A percentile compares a stretch with the other conserved stretches of the same genome.
Evolutionary conservation across 495 filamentous ascomycete genomes (phyloP).

Genomic region (Paragyromitra xinjiangensis): DNA sequence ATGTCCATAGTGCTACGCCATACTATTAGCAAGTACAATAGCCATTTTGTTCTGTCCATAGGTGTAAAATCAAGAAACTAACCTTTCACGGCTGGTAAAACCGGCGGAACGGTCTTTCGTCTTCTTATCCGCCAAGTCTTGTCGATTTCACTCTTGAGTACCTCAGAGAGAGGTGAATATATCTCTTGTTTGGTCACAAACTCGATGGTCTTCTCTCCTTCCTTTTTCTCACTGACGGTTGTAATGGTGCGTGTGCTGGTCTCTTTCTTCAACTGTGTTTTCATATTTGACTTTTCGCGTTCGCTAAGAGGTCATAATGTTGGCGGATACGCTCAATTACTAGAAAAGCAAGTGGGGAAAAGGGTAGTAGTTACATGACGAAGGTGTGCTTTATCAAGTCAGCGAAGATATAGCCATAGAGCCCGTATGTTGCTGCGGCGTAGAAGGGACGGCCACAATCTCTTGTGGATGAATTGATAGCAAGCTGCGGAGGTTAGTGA

Average conservation of each 20-base stretch:
- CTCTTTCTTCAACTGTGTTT: slow-evolving; percentile 71
- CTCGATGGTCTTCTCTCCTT: slow-evolving; percentile 78
- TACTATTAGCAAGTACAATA: background rate
- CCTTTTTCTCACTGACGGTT: slow-evolving; percentile 73
- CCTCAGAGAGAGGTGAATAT: slow-evolving; percentile 66
- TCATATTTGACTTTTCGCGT: slow-evolving; percentile 78
- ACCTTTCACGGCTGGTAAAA: slow-evolving; percentile 54
- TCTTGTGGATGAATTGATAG: slow-evolving; percentile 76
- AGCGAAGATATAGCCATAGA: slow-evolving; percentile 94
- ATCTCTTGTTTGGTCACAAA: slow-evolving; percentile 90
- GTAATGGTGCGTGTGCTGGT: slow-evolving; percentile 80
- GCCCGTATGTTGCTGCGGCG: slow-evolving; percentile 82
- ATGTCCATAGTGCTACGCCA: slow-evolving; percentile 55
- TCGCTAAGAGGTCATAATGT: slow-evolving; percentile 62
- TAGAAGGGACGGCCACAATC: slow-evolving; percentile 82
- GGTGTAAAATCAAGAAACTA: background rate
- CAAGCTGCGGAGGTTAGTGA: slow-evolving; percentile 34
- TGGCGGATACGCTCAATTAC: background rate
- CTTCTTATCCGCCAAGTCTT: slow-evolving; percentile 63
- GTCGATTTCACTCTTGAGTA: slow-evolving; percentile 64
- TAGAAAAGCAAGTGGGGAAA: background rate
- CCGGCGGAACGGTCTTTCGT: slow-evolving; percentile 66
- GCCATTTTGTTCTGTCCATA: background rate
- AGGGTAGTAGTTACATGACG: slow-evolving; percentile 61
- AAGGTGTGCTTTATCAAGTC: slow-evolving; percentile 90